phyloP scores from a whole-genome alignment of 305 asterid genomes.

The Fraxinus albicans region DNA sequence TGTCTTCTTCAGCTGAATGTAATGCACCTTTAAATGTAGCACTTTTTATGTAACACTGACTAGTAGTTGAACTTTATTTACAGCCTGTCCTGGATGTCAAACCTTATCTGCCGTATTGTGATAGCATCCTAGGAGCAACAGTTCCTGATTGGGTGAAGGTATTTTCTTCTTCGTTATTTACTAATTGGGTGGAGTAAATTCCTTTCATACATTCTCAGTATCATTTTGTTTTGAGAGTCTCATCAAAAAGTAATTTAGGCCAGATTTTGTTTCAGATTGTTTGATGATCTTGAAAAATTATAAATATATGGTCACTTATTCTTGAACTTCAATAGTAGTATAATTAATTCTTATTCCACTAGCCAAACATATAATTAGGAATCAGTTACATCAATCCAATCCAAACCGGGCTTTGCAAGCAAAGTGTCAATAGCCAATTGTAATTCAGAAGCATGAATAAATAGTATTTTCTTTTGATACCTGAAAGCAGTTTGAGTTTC shows the following conservation, averaged over 20 bases:
- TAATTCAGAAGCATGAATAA: neutral
- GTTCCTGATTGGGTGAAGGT: slow-evolving; percentile 96
- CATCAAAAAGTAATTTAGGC: neutral
- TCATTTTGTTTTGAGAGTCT: neutral
- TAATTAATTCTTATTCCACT: neutral
- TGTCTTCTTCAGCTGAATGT: slow-evolving; percentile 4
- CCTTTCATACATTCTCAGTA: neutral
- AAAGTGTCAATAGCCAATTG: neutral
- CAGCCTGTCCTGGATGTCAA: slow-evolving; percentile 95
- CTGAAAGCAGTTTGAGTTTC: neutral
- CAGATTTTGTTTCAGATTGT: neutral
- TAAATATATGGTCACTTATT: neutral
- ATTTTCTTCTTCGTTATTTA: slow-evolving; percentile 10
- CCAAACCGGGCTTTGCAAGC: neutral
- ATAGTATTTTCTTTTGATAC: neutral
- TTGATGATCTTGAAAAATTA: neutral
- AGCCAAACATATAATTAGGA: neutral
- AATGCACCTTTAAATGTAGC: slow-evolving; percentile 5
- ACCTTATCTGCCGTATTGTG: slow-evolving; percentile 94
- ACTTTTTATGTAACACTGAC: slow-evolving; percentile 24
- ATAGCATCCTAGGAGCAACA: slow-evolving; percentile 65
- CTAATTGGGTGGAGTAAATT: neutral
- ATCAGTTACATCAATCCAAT: neutral
- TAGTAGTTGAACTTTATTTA: slow-evolving; percentile 19
- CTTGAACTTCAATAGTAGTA: neutral